Evolutionary conservation across 2,329 filamentous ascomycete species (phyloP).

Genomic region (Cytospora piceae): DNA sequence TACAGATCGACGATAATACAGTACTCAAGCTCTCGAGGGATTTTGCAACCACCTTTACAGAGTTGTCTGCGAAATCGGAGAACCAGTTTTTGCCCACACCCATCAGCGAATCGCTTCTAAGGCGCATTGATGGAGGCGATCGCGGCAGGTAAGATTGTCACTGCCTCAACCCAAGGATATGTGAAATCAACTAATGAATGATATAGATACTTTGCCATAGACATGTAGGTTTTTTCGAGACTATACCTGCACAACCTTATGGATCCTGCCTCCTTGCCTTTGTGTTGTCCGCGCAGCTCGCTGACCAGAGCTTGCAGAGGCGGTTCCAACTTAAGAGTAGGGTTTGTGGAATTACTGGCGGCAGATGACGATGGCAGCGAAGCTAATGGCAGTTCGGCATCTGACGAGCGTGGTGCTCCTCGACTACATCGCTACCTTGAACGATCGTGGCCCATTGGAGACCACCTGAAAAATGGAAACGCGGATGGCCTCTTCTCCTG

Average conservation of each 20-base stretch:
- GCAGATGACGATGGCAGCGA: conserved; percentile 33
- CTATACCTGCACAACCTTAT: conserved; percentile 32
- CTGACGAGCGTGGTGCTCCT: conserved; percentile 14
- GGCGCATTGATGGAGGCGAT: conserved; percentile 48
- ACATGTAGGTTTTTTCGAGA: conserved; percentile 57
- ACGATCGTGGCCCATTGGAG: conserved; percentile 73
- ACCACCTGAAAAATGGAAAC: conserved; percentile 74
- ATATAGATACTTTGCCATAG: conserved; percentile 63
- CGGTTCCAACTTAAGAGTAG: conserved; percentile 70
- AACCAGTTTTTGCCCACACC: conserved; percentile 65
- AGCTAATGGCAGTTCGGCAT: neutral
- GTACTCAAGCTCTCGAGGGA: conserved; percentile 52
- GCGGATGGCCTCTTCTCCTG: conserved; percentile 77
- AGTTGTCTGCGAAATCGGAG: conserved; percentile 55
- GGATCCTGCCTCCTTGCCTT: too few species aligned
- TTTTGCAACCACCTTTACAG: conserved; percentile 52
- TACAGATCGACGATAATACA: conserved; percentile 51
- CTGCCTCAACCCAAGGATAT: neutral
- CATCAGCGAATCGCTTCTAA: conserved; percentile 62
- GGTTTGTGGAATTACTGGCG: conserved; percentile 64
- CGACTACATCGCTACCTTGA: conserved; percentile 64
- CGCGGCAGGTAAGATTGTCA: conserved; percentile 47
- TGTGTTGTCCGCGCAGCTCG: neutral
- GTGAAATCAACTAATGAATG: conserved; percentile 23
- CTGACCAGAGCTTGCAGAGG: conserved; percentile 50